Conservation (phyloP, 495 filamentous ascomycete species). For the Xylaria longipes region DNA sequence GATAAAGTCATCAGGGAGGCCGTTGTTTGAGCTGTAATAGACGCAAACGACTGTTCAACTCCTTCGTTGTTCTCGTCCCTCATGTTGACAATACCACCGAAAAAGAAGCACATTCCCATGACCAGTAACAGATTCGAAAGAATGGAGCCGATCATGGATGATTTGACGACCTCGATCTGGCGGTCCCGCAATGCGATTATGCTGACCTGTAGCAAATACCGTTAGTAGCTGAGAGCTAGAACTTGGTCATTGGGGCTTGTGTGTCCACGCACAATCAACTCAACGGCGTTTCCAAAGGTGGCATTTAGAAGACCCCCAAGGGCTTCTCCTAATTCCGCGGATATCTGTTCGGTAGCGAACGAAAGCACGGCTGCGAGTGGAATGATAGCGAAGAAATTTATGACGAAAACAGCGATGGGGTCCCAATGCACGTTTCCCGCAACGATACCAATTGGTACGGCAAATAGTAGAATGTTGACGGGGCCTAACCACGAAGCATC, state of each 20-base stretch:
- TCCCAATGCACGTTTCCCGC: constrained; percentile 75
- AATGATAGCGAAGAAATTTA: constrained; percentile 97
- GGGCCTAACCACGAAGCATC: constrained; percentile 55
- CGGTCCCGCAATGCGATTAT: constrained; percentile 85
- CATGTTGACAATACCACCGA: constrained; percentile 74
- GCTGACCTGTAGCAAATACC: constrained; percentile 69
- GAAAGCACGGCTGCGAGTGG: constrained; percentile 90
- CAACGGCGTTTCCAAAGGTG: constrained; percentile 97
- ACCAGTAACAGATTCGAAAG: constrained; percentile 95
- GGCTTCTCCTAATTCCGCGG: constrained; percentile 83
- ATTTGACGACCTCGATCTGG: constrained; percentile 94
- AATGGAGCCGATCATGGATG: constrained; percentile 97
- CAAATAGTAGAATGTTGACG: constrained; percentile 85
- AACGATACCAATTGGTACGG: constrained; percentile 88
- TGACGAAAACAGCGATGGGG: constrained; percentile 76
- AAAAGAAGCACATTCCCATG: constrained; percentile 94
- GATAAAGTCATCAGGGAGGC: constrained; percentile 95
- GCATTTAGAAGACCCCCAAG: constrained; percentile 93
- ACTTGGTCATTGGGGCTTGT: constrained; percentile 25
- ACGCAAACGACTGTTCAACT: constrained; percentile 79
- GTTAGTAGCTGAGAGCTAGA: constrained; percentile 30
- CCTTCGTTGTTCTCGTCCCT: constrained; percentile 48
- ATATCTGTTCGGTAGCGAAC: constrained; percentile 94
- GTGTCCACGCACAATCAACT: constrained; percentile 78
- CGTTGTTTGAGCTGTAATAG: constrained; percentile 90